Base-by-base conservation (phyloP, 2,329 filamentous ascomycete species). In the Paecilomyces fulvus region DNA sequence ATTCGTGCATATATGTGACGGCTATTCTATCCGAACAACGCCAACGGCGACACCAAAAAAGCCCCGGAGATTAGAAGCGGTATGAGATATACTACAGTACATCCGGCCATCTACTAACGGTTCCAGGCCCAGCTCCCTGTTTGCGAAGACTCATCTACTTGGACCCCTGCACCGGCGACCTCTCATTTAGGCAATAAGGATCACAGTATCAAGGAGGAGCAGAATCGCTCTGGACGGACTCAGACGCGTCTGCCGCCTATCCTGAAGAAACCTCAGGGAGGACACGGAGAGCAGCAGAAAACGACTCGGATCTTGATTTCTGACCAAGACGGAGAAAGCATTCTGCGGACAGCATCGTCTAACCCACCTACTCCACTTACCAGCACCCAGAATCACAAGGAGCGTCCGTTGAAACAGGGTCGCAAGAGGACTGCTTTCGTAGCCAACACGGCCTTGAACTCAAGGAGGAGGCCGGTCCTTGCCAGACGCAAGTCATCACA, bases 1-100 rank as follows among this genome's bases (percentile, higher is more conserved):
- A 49, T 79, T 80, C 51, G 65, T 73, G 50, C 67, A 70, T 52
- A 77, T 80, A 54, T 70, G 73, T 48, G 68, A 73, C 53, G 67
- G 69, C 17, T 63, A 59, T 33, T 55, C 62, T 50, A 63, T 63
- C 57, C 57, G 55, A 37, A 60, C 60, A 8, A 59, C 62, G 55
- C 59, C 56, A 49, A 48, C 59, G 33, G 37, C 54, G 54, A 62
- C 64, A 60, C 58, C 55, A 4, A 20, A 49, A 14, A 23, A 17
- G 25, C 3, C 17, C 14, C 37, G 5, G 30, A 14, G 30, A 25
- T 9, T 30, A 10, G 11, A 28, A 54, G 23, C 12, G 23, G 37
- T 23, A 49, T 49, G 21, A 8, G 6, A 9, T 43, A 43, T 25
- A 17, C 7, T 12, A 23, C 3, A 8, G 10, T 49, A 21, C 10